Evolutionary conservation across 805 yeast genomes (phyloP), one percentile per base, ranked within the genome.

Genomic region (Metschnikowia vanudenii): DNA sequence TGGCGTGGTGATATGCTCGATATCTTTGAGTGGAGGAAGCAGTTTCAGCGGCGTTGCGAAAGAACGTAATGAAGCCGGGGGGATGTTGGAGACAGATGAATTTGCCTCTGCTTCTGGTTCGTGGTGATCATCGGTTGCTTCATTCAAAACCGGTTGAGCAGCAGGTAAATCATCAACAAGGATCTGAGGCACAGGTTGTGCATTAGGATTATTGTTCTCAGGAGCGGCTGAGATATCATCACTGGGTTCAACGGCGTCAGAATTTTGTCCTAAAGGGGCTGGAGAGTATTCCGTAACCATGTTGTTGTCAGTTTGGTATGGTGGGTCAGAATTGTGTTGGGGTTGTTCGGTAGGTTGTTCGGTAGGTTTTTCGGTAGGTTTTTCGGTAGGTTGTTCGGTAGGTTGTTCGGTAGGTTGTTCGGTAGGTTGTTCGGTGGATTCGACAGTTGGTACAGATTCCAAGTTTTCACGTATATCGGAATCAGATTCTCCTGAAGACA

Each of bases 11-110:
- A 72, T 71, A 13, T 52, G 51, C 36, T 72, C 76, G 16, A 72
- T 71, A 43, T 71, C 75, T 51, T 72, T 72, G 22, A 72, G 56
- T 5, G 76, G 67, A 1, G 75, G 76, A 26, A 72, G 60, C 22
- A 63, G 57, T 49, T 71, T 71, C 61, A 65, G 66, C 0, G 76
- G 76, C 17, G 76, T 71, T 19, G 73, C 63, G 46, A 66, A 52
- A n/a, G 42, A 49, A 19, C 42, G 53, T 20, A 37, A 43, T 3
- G 55, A 41, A 2, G 50, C 36, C n/a, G 36, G 48, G 4, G 37
- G 46, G 9, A 49, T 20, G 34, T 46, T 40, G 10, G 46, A 39
- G 31, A 46, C 43, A n/a, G 41, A 35, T 3, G 52, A 46, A 5
- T 52, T 52, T 10, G 56, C 54, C 31, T 52, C 38, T 20, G 24